These are phyloP conservation scores for Beauveria scarabaeidicola DNA, from an alignment of 2,329 filamentous ascomycete genomes.

Conservation along the genomic window DNA sequence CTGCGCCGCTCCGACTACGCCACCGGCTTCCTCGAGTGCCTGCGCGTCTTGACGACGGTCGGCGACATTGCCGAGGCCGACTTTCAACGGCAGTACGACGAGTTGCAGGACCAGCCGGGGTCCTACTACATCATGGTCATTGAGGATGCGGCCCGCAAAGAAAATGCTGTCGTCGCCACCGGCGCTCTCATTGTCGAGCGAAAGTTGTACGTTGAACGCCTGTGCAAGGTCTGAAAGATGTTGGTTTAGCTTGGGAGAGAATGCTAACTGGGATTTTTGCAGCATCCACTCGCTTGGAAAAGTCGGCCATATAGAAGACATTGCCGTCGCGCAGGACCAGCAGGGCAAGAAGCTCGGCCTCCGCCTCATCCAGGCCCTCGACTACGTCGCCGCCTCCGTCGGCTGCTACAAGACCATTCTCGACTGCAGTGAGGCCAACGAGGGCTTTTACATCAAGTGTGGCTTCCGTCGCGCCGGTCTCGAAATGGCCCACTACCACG, in stretches of 20 bases:
- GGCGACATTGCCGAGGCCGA: conserved; percentile 70
- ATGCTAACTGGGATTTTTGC: conserved; percentile 7
- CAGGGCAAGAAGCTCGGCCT: conserved; percentile 95
- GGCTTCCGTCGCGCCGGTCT: conserved; percentile 86
- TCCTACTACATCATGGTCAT: conserved; percentile 82
- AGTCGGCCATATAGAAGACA: conserved; percentile 96
- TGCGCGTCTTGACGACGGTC: conserved; percentile 86
- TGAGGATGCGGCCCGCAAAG: conserved; percentile 53
- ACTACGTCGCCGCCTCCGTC: conserved; percentile 76
- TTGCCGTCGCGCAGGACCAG: conserved; percentile 88
- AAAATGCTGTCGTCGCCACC: conserved; percentile 71
- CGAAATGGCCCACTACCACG: conserved; percentile 97
- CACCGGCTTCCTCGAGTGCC: conserved; percentile 79
- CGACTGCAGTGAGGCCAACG: conserved; percentile 92
- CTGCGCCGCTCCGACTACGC: conserved; percentile 70
- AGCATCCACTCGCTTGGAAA: conserved; percentile 73
- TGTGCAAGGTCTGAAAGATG: neutral
- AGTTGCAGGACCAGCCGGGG: conserved; percentile 64
- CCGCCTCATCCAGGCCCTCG: conserved; percentile 86
- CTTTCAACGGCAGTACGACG: conserved; percentile 75
- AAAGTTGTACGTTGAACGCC: conserved; percentile 64
- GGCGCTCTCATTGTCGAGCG: conserved; percentile 85
- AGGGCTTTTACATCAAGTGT: conserved; percentile 97
- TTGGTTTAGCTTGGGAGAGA: conserved; percentile 12
- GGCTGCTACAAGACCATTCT: conserved; percentile 97